These are phyloP conservation scores for Ceriops tagal DNA, from an alignment of 345 rosid species.

Conservation along the genomic window DNA sequence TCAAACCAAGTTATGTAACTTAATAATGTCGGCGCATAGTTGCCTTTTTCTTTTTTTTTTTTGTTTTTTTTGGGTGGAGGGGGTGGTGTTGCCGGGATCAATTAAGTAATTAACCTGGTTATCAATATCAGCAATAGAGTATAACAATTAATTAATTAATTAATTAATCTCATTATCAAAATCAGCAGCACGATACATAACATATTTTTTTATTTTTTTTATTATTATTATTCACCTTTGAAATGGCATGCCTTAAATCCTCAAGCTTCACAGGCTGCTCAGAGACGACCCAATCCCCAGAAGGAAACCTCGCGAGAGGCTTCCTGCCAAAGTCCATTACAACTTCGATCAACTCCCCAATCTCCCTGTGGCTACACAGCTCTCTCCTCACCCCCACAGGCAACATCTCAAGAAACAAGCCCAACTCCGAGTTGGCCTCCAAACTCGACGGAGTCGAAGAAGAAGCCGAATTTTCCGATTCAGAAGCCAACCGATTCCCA, in stretches of 20 bases:
- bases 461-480: constrained; percentile 18
- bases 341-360: constrained; percentile 76
- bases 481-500: constrained; percentile 40
- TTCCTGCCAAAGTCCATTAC: constrained; percentile 93
- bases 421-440: constrained; percentile 49
- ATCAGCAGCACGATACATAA: no score
- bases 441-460: constrained; percentile 22
- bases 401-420: constrained; percentile 64
- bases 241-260: constrained; percentile 70
- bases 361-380: constrained; percentile 48
- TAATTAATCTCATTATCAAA: no score
- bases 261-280: constrained; percentile 59
- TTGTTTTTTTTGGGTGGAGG: no score
- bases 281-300: constrained; percentile 86
- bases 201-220: neutral
- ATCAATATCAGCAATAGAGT: no score
- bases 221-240: constrained; percentile 48
- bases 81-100: no score
- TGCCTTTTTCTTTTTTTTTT: no score
- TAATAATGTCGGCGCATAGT: no score
- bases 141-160: no score
- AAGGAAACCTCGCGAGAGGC: constrained; percentile 89
- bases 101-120: no score
- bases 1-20: no score
- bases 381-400: constrained; percentile 62